These are phyloP conservation scores for Flammula alnicola DNA, from an alignment of 1,284 basidiomycete species.

Conservation along the genomic window DNA sequence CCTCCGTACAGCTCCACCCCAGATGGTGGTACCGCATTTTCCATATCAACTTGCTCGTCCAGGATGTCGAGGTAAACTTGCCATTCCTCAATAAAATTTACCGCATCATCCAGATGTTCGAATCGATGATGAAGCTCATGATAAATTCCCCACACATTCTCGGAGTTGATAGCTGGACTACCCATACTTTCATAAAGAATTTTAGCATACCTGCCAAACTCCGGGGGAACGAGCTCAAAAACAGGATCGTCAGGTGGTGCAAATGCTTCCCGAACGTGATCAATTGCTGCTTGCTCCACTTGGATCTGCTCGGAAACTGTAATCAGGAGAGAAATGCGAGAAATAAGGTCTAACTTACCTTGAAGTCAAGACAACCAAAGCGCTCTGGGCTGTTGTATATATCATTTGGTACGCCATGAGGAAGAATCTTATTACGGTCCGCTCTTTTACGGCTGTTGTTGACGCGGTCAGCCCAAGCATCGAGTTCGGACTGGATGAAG, in stretches of 20 bases:
- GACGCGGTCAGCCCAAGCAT: slow-evolving; percentile 2
- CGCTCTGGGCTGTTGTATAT: slow-evolving; percentile 28
- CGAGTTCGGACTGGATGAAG: slow-evolving; percentile 29
- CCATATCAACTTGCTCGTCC: slow-evolving; percentile 2
- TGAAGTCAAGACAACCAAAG: slow-evolving; percentile 29
- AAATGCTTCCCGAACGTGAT: slow-evolving; percentile 25
- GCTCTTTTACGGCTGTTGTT: slow-evolving; percentile 17
- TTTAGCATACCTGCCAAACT: slow-evolving; percentile 22
- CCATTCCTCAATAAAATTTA: slow-evolving; percentile 12
- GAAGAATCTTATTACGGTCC: slow-evolving; percentile 33
- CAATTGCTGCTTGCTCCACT: slow-evolving; percentile 25
- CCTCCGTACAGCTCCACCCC: slow-evolving; percentile 15
- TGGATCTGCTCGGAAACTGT: slow-evolving; percentile 18
- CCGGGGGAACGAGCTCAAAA: slow-evolving; percentile 30
- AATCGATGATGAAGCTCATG: slow-evolving; percentile 12
- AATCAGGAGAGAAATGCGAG: not conserved
- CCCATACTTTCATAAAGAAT: slow-evolving; percentile 24
- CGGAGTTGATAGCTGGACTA: slow-evolving; percentile 18
- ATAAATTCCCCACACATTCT: slow-evolving; percentile 31
- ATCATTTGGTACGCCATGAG: slow-evolving; percentile 34
- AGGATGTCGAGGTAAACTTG: not conserved
- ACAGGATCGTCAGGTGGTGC: slow-evolving; percentile 32
- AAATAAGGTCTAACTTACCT: slow-evolving; percentile 16
- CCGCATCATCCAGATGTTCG: slow-evolving; percentile 13
- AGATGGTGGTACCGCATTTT: not conserved